Conservation (phyloP, 805 yeast genomes). For the Hanseniaspora pseudoguilliermondii region DNA sequence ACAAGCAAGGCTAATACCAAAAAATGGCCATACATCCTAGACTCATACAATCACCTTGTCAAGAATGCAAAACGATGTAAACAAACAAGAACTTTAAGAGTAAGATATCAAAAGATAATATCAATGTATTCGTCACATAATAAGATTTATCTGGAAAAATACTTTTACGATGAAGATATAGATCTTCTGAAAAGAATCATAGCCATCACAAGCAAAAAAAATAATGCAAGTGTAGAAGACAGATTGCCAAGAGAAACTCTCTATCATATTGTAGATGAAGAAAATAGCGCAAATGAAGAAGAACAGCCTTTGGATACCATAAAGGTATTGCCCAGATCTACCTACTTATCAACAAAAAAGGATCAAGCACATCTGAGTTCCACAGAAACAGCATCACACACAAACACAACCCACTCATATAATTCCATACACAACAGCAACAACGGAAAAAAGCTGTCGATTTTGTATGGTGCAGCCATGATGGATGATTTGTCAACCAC, state of each 20-base stretch:
- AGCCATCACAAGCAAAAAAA: not conserved
- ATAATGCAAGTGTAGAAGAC: not conserved
- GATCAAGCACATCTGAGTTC: not conserved
- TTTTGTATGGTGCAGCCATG: constrained; percentile 9
- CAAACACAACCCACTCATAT: not conserved
- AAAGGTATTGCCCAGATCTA: constrained; percentile 6
- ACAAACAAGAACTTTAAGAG: constrained; percentile 24
- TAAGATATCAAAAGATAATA: constrained; percentile 21
- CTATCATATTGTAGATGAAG: not conserved
- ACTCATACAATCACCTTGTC: constrained; percentile 20
- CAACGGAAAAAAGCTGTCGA: constrained; percentile 1
- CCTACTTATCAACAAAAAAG: not conserved
- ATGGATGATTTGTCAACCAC: not conserved
- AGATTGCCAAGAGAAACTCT: not conserved
- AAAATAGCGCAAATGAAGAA: not conserved
- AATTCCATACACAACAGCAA: not conserved
- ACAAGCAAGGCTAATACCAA: constrained; percentile 10
- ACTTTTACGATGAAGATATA: not conserved
- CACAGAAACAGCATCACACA: not conserved
- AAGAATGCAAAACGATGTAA: constrained; percentile 18
- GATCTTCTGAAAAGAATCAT: not conserved
- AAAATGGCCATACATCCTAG: constrained; percentile 22
- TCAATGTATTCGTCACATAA: constrained; percentile 14
- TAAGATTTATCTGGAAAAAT: not conserved
- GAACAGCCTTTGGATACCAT: constrained; percentile 8